A percentile compares a stretch with the other conserved stretches of the same genome.
phyloP scores from a whole-genome alignment of 768 basidiomycete species.

The Krasilnikovozyma curviuscula region DNA sequence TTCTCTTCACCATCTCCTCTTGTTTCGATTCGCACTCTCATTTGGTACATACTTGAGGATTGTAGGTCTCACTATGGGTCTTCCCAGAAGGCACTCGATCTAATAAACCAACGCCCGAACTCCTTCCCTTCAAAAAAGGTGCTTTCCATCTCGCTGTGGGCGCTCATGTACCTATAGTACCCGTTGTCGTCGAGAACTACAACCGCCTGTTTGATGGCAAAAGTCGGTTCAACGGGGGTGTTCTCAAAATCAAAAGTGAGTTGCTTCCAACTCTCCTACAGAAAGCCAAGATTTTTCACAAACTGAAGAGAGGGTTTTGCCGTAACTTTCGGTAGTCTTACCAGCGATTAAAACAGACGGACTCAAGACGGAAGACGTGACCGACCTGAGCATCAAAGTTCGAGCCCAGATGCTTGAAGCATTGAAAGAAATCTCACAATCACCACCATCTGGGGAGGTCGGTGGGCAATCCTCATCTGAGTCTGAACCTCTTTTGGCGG shows the following conservation, averaged over 20 bases:
- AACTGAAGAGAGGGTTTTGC: too few relatives aligned
- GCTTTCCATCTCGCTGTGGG: slow-evolving; percentile 91
- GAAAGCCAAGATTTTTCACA: too few relatives aligned
- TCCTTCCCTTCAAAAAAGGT: slow-evolving; percentile 90
- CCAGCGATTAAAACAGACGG: too few relatives aligned
- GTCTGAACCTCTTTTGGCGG: too few relatives aligned
- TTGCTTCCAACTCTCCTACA: too few relatives aligned
- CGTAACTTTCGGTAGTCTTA: too few relatives aligned
- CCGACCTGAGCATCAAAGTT: too few relatives aligned
- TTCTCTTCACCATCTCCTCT: neutral
- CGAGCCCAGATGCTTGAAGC: too few relatives aligned
- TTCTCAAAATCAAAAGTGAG: slow-evolving; percentile 63
- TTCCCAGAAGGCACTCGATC: slow-evolving; percentile 93
- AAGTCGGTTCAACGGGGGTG: slow-evolving; percentile 47
- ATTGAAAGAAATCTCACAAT: too few relatives aligned
- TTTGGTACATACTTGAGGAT: neutral
- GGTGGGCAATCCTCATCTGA: too few relatives aligned
- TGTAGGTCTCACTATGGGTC: slow-evolving; percentile 65
- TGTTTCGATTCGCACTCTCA: neutral
- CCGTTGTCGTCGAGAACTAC: slow-evolving; percentile 87
- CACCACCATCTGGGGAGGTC: too few relatives aligned
- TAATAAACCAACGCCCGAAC: slow-evolving; percentile 39
- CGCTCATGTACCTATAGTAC: slow-evolving; percentile 72
- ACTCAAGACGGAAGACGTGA: too few relatives aligned
- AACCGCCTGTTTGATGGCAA: slow-evolving; percentile 64